Percentiles rank a stretch among this genome's conserved stretches.
Evolutionary conservation across 2,329 filamentous ascomycete species (phyloP).

Genomic region (Sarocladium oryzae): DNA sequence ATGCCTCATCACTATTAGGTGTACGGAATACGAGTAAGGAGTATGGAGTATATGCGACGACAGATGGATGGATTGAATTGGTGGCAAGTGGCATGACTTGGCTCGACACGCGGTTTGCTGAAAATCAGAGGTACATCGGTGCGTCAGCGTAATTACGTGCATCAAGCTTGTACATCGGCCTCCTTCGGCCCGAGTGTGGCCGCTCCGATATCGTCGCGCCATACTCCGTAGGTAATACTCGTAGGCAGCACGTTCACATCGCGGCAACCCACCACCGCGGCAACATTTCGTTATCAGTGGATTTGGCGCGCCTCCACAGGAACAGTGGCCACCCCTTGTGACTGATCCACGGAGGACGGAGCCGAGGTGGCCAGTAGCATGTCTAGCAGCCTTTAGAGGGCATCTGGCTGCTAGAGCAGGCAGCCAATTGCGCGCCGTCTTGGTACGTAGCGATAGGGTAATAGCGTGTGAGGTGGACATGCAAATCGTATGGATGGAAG

Average conservation of each 20-base stretch:
- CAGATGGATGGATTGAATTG: background rate
- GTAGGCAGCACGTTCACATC: too few species aligned
- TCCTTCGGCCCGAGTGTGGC: conserved; percentile 2
- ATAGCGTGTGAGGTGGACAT: background rate
- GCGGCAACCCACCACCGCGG: too few species aligned
- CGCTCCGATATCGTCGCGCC: conserved; percentile 5
- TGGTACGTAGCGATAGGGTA: conserved; percentile 8
- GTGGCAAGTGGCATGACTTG: background rate
- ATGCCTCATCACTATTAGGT: too few species aligned
- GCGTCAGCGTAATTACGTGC: background rate
- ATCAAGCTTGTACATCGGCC: background rate
- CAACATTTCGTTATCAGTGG: background rate
- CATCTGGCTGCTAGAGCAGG: too few species aligned
- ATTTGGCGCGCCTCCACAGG: background rate
- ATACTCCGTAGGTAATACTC: too few species aligned
- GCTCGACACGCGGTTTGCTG: background rate
- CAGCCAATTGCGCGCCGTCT: background rate
- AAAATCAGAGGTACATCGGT: background rate
- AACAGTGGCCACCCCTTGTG: too few species aligned
- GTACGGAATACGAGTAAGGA: too few species aligned
- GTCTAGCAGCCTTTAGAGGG: background rate
- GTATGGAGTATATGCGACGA: background rate
- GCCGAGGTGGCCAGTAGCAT: background rate
- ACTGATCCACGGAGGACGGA: background rate
- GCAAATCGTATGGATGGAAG: background rate